Base-by-base conservation (phyloP, 345 rosid genomes). In the Hirschfeldia incana region DNA sequence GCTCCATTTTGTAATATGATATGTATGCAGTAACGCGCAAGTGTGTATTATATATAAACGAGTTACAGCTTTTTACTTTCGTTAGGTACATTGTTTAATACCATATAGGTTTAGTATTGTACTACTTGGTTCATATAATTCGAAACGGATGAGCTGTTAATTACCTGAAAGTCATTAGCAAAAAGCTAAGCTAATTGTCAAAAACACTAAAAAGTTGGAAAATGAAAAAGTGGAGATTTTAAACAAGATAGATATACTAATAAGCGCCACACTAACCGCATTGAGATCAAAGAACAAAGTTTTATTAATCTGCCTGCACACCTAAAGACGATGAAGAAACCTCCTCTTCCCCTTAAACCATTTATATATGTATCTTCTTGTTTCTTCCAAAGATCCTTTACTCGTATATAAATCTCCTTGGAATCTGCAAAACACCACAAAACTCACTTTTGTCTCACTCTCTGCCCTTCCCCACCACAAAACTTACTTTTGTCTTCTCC, bases 241-340 rank as follows among this genome's bases (percentile, higher is more conserved):
- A 46, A 68, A 28, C 72, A 67, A 67, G 12, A 67, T 67, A 66
- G 32, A 21, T 67, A 42, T 42, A 27, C 58, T 21, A 6, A 27
- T 27, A 67, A 67, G 72, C 16, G 72, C 36, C 72, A 67, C 72
- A 67, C 72, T 67, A 67, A 67, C 11, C 72, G 72, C 72, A 67
- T 67, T 71, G 69, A 69, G 76, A 64, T 55, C 68, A 30, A 64
- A 57, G 37, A 70, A 66, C 63, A 51, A 72, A 68, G 36, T 58
- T 67, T 78, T 66, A 71, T 29, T 32, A 78, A 58, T 21, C 21
- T 21, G 21, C 11, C 77, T 15, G 21, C 27, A 5, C 81, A 83
- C 78, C 62, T 17, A 72, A 76, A 79, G 81, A 71, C 49, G 74
- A 79, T 80, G 81, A 76, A 57, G 71, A 72, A 77, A 69, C 84